Conservation (phyloP, 257 asterid genomes). For the Handroanthus guayacan region DNA sequence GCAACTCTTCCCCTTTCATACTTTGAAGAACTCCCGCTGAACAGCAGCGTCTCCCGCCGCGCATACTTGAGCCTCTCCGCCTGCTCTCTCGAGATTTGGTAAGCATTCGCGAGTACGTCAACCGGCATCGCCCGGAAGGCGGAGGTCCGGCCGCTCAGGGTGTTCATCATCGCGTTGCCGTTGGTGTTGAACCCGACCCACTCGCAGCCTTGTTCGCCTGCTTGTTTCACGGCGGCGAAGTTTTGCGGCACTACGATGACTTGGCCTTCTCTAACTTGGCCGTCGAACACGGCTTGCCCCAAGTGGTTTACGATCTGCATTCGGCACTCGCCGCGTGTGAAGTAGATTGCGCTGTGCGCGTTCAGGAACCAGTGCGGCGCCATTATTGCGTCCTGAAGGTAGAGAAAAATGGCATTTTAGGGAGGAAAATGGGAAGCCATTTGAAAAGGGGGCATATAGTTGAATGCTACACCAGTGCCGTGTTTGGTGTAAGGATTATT, state of each 20-base stretch:
- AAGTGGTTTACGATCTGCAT: slow-evolving; percentile 69
- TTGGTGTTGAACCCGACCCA: slow-evolving; percentile 83
- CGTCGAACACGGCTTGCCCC: slow-evolving; percentile 67
- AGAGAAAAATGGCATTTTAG: no score
- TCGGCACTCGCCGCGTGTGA: slow-evolving; percentile 56
- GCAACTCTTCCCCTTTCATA: slow-evolving; percentile 36
- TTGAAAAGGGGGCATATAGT: no score
- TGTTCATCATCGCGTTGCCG: slow-evolving; percentile 70
- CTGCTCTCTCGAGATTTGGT: slow-evolving; percentile 56
- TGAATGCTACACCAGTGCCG: no score
- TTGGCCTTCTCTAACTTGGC: slow-evolving; percentile 56
- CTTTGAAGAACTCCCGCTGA: slow-evolving; percentile 40
- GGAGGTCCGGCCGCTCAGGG: slow-evolving; percentile 72
- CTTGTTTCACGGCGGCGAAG: slow-evolving; percentile 64
- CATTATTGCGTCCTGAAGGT: slow-evolving; percentile 59
- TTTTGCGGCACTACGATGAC: slow-evolving; percentile 69
- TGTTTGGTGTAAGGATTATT: no score
- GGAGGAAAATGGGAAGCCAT: no score
- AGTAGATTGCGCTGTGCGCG: slow-evolving; percentile 62
- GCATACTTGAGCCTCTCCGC: slow-evolving; percentile 64
- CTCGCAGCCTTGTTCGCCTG: slow-evolving; percentile 62
- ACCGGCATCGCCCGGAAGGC: slow-evolving; percentile 63
- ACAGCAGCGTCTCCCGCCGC: slow-evolving; percentile 58
- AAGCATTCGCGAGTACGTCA: slow-evolving; percentile 57
- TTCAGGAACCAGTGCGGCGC: slow-evolving; percentile 75